Percentiles rank a stretch among this genome's conserved stretches.
phyloP scores from a whole-genome alignment of 306 rosid species.

The Glycine soja region DNA sequence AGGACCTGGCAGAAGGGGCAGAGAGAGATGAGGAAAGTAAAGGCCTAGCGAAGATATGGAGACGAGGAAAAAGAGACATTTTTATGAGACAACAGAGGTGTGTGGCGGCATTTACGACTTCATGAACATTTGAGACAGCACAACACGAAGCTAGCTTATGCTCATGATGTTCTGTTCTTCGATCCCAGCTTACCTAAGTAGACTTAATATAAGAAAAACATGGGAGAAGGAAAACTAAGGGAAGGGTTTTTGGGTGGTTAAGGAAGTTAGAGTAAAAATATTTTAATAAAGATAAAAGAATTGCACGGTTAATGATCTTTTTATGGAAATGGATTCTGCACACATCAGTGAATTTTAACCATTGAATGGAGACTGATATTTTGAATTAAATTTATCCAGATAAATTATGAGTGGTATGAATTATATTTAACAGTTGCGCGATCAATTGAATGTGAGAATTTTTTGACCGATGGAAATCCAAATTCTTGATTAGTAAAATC shows the following conservation, averaged over 20 bases:
- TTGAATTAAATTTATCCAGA: too few relatives aligned
- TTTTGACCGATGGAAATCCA: too few relatives aligned
- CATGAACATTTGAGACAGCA: neutral
- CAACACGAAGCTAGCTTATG: neutral
- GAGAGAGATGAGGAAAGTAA: conserved; percentile 37
- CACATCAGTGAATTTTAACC: too few relatives aligned
- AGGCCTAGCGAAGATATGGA: conserved; percentile 44
- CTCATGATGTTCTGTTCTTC: neutral
- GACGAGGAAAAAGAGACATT: conserved; percentile 48
- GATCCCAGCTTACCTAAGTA: neutral
- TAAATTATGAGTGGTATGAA: too few relatives aligned
- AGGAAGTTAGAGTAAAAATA: too few relatives aligned
- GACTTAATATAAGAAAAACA: neutral
- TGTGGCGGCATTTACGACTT: neutral
- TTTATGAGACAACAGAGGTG: neutral
- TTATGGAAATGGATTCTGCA: too few relatives aligned
- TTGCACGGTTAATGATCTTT: too few relatives aligned
- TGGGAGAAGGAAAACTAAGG: neutral
- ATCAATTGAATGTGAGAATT: too few relatives aligned
- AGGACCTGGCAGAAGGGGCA: conserved; percentile 48
- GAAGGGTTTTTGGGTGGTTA: conserved; percentile 13
- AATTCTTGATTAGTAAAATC: too few relatives aligned
- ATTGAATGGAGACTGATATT: too few relatives aligned
- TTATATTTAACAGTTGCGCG: too few relatives aligned
- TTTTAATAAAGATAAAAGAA: too few relatives aligned